These are phyloP conservation scores for Fusarium palustre DNA, from an alignment of 2,329 filamentous ascomycete genomes.

Conservation along the genomic window DNA sequence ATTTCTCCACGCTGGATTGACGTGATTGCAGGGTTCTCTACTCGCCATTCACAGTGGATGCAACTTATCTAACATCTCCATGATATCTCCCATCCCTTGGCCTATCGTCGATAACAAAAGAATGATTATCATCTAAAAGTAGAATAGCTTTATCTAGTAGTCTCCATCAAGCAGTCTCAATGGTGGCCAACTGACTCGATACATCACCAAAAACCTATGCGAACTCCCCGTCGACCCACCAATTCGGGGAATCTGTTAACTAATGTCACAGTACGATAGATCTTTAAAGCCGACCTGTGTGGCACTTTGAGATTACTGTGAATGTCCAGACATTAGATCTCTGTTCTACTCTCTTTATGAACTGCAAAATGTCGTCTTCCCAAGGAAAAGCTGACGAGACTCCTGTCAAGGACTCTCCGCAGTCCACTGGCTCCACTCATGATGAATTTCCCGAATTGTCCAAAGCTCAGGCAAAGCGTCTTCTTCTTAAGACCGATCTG, in stretches of 20 bases:
- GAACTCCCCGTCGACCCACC: slow-evolving; percentile 25
- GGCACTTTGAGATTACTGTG: not conserved
- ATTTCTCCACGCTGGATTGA: slow-evolving; percentile 23
- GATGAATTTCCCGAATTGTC: not conserved
- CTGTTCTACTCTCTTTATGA: no score
- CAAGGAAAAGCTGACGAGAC: not conserved
- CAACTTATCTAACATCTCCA: not conserved
- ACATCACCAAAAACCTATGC: not conserved
- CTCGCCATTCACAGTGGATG: slow-evolving; percentile 2
- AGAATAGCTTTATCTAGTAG: slow-evolving; percentile 5
- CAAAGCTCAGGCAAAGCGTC: slow-evolving; percentile 1
- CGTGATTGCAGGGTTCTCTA: slow-evolving; percentile 16
- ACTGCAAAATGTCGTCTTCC: not conserved
- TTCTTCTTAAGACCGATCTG: slow-evolving; percentile 14
- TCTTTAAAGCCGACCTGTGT: not conserved
- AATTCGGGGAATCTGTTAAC: slow-evolving; percentile 4
- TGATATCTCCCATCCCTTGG: not conserved
- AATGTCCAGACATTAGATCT: no score
- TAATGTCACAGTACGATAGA: not conserved
- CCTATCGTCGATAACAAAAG: not conserved
- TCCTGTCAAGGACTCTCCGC: slow-evolving; percentile 3
- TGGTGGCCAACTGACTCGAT: slow-evolving; percentile 6
- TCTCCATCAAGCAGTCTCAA: not conserved
- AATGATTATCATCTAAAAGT: not conserved
- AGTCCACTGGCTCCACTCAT: not conserved